phyloP scores from a whole-genome alignment of 768 basidiomycete genomes.

The Tylopilus vinaceipallidus region DNA sequence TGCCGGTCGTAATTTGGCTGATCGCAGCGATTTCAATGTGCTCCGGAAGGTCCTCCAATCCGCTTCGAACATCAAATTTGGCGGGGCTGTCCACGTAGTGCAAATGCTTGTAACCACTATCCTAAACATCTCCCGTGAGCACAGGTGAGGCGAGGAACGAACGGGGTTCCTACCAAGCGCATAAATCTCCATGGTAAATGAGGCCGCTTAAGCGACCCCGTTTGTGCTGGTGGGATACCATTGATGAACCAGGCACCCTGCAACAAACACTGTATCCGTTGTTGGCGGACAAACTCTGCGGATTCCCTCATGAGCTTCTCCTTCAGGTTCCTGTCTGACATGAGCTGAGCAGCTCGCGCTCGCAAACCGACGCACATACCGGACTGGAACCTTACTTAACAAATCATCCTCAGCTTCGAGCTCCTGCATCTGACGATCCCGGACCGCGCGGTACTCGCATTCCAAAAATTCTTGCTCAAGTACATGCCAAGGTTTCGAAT shows the following conservation, averaged over 20 bases:
- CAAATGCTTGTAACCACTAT: slow-evolving; percentile 74
- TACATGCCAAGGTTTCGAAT: slow-evolving; percentile 74
- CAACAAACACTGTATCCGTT: slow-evolving; percentile 82
- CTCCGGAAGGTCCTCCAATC: slow-evolving; percentile 85
- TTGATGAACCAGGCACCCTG: slow-evolving; percentile 94
- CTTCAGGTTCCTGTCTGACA: slow-evolving; percentile 65
- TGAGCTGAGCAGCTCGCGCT: slow-evolving; percentile 4
- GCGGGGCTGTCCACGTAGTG: slow-evolving; percentile 81
- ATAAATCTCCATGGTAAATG: slow-evolving; percentile 82
- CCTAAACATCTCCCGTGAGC: slow-evolving; percentile 42
- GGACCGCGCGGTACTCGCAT: slow-evolving; percentile 80
- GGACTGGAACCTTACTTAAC: slow-evolving; percentile 78
- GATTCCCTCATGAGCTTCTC: slow-evolving; percentile 88
- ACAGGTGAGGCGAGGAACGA: neutral
- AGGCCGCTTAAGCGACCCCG: slow-evolving; percentile 49
- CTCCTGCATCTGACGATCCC: slow-evolving; percentile 88
- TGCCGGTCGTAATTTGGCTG: slow-evolving; percentile 75
- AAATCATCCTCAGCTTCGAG: slow-evolving; percentile 87
- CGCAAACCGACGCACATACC: slow-evolving; percentile 45
- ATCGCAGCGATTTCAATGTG: slow-evolving; percentile 79
- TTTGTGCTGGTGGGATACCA: slow-evolving; percentile 53
- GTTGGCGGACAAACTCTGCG: slow-evolving; percentile 84
- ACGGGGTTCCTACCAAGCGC: slow-evolving; percentile 56
- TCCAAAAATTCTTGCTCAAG: slow-evolving; percentile 81
- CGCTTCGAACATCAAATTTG: slow-evolving; percentile 76